Base-by-base conservation (phyloP, 192 early-diverging fungal genomes). In the Entomortierella parvispora region DNA sequence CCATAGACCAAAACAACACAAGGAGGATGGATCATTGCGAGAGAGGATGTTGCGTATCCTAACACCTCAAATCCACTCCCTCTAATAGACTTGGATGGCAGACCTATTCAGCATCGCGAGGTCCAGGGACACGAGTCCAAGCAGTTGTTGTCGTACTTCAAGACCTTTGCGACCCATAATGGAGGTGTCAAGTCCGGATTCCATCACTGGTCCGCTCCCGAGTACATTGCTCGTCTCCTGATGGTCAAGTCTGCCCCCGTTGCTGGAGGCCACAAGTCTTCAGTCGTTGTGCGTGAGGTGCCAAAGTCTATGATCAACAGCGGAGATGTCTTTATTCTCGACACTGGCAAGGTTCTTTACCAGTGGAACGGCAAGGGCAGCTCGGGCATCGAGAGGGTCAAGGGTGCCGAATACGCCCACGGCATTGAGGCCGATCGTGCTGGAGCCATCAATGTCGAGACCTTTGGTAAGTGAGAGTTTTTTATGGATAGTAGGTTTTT, bases 111-210 rank as follows among this genome's bases (percentile, higher is more conserved):
- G 83, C 86, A 95, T 75, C 90, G 93, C 44, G 93, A 95, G 77
- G 86, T 95, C 40, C 90, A 95, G 63, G 84, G 83, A 1, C 63
- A 63, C 48, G 93, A 95, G 78, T 91, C 88, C 4, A 42, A 34
- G 4, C 67, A 87, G n/a, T 93, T 95, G 56, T 49, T 88, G 17
- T 85, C 85, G 7, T 92, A 93, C 79, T 95, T 94, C 62, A 81
- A 51, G 45, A 58, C 80, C 5, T 64, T 93, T 10, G 65, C 80
- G 34, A 80, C 90, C 43, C 70, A 86, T 11, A 62, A 82, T 43
- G 93, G 93, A 45, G 93, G 93, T 25, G 89, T 91, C 55, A 83
- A 70, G 11, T 81, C 87, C 57, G 93, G 93, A 28, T 95, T 95
- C 82, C 84, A 88, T 60, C 89, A 91, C 58, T 70, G 68, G 68